A percentile compares a stretch with the other conserved stretches of the same genome.
phyloP scores from a whole-genome alignment of 495 filamentous ascomycete genomes.

The Terfezia claveryi region DNA sequence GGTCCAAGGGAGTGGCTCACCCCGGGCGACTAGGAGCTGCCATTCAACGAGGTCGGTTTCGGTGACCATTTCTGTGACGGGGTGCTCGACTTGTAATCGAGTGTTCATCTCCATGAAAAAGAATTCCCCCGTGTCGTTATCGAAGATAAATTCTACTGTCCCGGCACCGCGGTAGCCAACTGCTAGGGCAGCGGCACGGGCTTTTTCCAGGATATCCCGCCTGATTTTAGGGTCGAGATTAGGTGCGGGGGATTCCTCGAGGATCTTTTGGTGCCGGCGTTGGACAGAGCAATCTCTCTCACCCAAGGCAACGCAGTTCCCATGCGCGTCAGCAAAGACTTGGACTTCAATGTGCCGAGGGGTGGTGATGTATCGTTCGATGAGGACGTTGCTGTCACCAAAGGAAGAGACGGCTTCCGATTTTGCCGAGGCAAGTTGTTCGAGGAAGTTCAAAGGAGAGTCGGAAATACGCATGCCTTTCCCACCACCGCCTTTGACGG shows the following conservation, averaged over 20 bases:
- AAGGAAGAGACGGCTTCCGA: slow-evolving; percentile 81
- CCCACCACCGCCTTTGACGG: slow-evolving; percentile 86
- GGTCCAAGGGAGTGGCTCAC: slow-evolving; percentile 60
- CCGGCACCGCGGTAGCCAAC: slow-evolving; percentile 92
- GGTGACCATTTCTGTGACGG: slow-evolving; percentile 91
- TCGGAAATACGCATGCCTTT: slow-evolving; percentile 97
- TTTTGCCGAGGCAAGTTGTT: slow-evolving; percentile 66
- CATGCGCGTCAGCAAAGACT: slow-evolving; percentile 79
- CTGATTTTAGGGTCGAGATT: slow-evolving; percentile 56
- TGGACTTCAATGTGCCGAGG: slow-evolving; percentile 96
- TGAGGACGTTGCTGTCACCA: slow-evolving; percentile 85
- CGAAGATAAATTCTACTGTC: slow-evolving; percentile 96
- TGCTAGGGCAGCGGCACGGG: slow-evolving; percentile 65
- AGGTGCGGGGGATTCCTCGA: slow-evolving; percentile 90
- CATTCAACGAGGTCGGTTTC: slow-evolving; percentile 87
- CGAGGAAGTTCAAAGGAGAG: slow-evolving; percentile 51
- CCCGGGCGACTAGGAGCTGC: slow-evolving; percentile 86
- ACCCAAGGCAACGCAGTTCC: slow-evolving; percentile 63
- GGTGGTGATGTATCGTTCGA: slow-evolving; percentile 89
- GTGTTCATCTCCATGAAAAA: slow-evolving; percentile 99
- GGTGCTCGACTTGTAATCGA: slow-evolving; percentile 87
- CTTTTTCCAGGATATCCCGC: slow-evolving; percentile 85
- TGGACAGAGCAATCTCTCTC: slow-evolving; percentile 79
- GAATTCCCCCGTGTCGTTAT: slow-evolving; percentile 80
- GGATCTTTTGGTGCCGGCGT: slow-evolving; percentile 82